Base-by-base conservation (phyloP, 345 rosid genomes). In the Aegle marmelos region DNA sequence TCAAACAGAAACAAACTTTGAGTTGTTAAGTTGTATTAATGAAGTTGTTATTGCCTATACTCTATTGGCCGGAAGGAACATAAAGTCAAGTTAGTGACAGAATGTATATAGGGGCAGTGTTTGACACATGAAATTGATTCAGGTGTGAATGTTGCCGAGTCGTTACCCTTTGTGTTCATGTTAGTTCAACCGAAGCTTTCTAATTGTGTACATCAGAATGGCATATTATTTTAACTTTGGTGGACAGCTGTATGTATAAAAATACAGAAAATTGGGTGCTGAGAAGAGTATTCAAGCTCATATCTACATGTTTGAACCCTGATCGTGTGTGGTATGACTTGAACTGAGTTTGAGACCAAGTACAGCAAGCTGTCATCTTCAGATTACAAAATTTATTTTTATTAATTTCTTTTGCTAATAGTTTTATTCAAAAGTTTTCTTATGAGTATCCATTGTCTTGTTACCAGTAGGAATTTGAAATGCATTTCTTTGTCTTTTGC, bases 401-500 rank as follows among this genome's bases (percentile, higher is more conserved):
- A 57, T 22, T 57, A 57, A 57, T 73, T 2, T 58, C 25, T 41
- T 14, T 56, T 2, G n/a, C 57, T 4, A 11, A 25, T 53, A 17
- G 6, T 25, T 61, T 16, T 41, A 25, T 50, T 63, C 34, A 11
- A 10, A 73, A 3, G 24, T 59, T 21, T 13, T 11, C 16, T 5
- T 25, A 9, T 31, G 37, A 14, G 16, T 24, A 54, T 69, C 74
- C 27, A 31, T 16, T 56, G 28, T 24, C 48, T 50, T 39, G 39
- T 24, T 67, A 14, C 3, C 34, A 9, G 25, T 53, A 24, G 33
- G 70, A 69, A 34, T n/a, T 39, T 68, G 56, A 58, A 64, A 36
- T 45, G 9, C 68, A 24, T 68, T 36, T 70, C 71, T 54, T 36
- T 71, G 79, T 76, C 60, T 19, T 54, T 10, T 83, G 85, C 91